Conservation (phyloP, 176 grass and related monocot genomes). For the bread wheat (Triticum aestivum) region DNA sequence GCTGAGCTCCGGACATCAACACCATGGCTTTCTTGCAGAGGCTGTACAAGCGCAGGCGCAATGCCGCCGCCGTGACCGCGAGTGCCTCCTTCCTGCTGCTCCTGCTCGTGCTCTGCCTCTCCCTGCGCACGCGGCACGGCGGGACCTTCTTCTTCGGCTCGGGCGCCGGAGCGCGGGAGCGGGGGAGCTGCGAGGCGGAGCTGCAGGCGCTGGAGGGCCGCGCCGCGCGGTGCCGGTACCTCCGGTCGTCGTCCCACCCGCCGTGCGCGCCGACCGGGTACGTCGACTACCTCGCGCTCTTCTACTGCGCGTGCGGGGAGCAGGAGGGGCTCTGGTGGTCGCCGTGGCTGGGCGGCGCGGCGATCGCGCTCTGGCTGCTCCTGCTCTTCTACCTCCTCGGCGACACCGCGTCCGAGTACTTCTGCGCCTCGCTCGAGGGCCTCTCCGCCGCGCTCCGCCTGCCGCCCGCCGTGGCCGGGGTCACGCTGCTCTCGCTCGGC, state of each 20-base stretch:
- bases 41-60: slow-evolving; percentile 15
- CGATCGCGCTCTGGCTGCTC: slow-evolving; percentile 50
- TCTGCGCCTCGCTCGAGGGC: slow-evolving; percentile 59
- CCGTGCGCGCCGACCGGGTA: slow-evolving; percentile 59
- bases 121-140: not conserved
- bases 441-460: slow-evolving; percentile 56
- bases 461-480: slow-evolving; percentile 67
- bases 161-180: not conserved
- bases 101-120: slow-evolving; percentile 3
- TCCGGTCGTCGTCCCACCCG: slow-evolving; percentile 18
- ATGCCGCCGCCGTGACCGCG: slow-evolving; percentile 34
- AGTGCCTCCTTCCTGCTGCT: slow-evolving; percentile 34
- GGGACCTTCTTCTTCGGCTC: not conserved
- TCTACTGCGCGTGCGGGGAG: slow-evolving; percentile 59
- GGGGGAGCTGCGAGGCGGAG: slow-evolving; percentile 36
- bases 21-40: slow-evolving; percentile 37
- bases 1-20: not conserved
- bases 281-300: slow-evolving; percentile 63
- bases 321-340: not conserved
- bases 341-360: not conserved
- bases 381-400: slow-evolving; percentile 90
- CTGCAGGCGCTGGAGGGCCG: slow-evolving; percentile 33
- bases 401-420: slow-evolving; percentile 78
- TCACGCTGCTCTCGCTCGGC: slow-evolving; percentile 20
- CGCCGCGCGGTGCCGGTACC: slow-evolving; percentile 39